These are phyloP conservation scores for Pseudogymnoascus sp. DNA, from an alignment of 2,329 filamentous ascomycete genomes.

Conservation along the genomic window DNA sequence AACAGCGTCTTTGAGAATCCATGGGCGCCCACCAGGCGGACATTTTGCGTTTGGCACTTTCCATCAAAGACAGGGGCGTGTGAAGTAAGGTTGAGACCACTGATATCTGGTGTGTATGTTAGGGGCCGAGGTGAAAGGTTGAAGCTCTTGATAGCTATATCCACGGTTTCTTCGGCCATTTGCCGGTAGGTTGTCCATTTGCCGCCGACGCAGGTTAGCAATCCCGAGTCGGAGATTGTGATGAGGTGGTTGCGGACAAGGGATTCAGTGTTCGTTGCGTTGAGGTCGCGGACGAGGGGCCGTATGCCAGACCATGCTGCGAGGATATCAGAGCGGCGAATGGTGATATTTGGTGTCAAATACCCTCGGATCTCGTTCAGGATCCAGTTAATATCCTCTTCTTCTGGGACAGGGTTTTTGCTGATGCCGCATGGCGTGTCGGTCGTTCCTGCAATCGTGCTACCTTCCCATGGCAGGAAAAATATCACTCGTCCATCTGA, in stretches of 20 bases:
- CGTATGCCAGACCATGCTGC: constrained; percentile 86
- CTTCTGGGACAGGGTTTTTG: constrained; percentile 65
- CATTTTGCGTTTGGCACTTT: constrained; percentile 72
- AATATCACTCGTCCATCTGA: constrained; percentile 87
- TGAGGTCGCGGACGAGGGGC: constrained; percentile 77
- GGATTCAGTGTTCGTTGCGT: constrained; percentile 76
- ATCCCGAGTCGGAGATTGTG: constrained; percentile 67
- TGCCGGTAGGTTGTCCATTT: constrained; percentile 93
- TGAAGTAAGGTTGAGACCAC: constrained; percentile 59
- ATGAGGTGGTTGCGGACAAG: constrained; percentile 82
- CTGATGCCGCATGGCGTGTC: constrained; percentile 68
- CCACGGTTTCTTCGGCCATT: constrained; percentile 85
- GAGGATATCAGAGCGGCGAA: constrained; percentile 77
- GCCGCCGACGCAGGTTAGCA: constrained; percentile 77
- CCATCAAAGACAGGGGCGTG: constrained; percentile 65
- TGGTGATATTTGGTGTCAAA: constrained; percentile 73
- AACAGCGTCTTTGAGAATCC: constrained; percentile 86
- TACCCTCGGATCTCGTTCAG: constrained; percentile 75
- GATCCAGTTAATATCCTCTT: constrained; percentile 84
- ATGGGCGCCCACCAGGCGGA: constrained; percentile 74
- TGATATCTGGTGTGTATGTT: constrained; percentile 54
- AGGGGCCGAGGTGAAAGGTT: constrained; percentile 49
- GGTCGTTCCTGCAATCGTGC: constrained; percentile 83
- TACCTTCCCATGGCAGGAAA: constrained; percentile 89
- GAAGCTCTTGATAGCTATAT: constrained; percentile 66